Percentiles rank a stretch among this genome's conserved stretches.
phyloP scores from a whole-genome alignment of 495 filamentous ascomycete genomes.

The Evansstolkia leycettana region DNA sequence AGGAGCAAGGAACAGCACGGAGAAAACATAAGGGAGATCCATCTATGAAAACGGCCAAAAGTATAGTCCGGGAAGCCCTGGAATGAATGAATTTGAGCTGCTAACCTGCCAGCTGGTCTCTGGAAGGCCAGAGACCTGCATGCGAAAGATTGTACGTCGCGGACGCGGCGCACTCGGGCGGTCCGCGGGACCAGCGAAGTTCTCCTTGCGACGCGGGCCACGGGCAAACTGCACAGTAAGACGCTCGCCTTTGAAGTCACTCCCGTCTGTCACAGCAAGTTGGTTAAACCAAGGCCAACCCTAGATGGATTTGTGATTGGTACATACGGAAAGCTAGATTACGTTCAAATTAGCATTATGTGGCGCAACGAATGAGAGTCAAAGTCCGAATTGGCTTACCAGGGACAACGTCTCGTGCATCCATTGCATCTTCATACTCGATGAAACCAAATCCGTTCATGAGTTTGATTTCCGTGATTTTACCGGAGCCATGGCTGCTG shows the following conservation, averaged over 20 bases:
- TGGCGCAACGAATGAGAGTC: conserved; percentile 1
- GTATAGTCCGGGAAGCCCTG: conserved; percentile 18
- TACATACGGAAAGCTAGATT: conserved; percentile 42
- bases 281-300: neutral
- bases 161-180: conserved; percentile 73
- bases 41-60: conserved; percentile 6
- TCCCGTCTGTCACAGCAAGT: conserved; percentile 57
- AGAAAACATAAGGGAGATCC: conserved; percentile 25
- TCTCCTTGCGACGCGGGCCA: conserved; percentile 79
- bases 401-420: conserved; percentile 93
- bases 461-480: conserved; percentile 97
- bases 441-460: conserved; percentile 99
- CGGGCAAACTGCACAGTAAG: conserved; percentile 96
- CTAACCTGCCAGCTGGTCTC: conserved; percentile 99
- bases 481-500: conserved; percentile 84
- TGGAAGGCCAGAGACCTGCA: conserved; percentile 95
- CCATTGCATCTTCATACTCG: conserved; percentile 95
- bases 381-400: conserved; percentile 41
- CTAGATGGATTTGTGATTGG: too few relatives aligned
- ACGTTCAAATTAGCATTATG: conserved; percentile 7
- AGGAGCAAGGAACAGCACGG: conserved; percentile 6
- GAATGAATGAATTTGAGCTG: conserved; percentile 49
- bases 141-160: conserved; percentile 85
- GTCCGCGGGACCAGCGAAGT: conserved; percentile 51
- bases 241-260: conserved; percentile 93